Base-by-base conservation (phyloP, 2,329 filamentous ascomycete genomes). In the Penicillium janthinellum region DNA sequence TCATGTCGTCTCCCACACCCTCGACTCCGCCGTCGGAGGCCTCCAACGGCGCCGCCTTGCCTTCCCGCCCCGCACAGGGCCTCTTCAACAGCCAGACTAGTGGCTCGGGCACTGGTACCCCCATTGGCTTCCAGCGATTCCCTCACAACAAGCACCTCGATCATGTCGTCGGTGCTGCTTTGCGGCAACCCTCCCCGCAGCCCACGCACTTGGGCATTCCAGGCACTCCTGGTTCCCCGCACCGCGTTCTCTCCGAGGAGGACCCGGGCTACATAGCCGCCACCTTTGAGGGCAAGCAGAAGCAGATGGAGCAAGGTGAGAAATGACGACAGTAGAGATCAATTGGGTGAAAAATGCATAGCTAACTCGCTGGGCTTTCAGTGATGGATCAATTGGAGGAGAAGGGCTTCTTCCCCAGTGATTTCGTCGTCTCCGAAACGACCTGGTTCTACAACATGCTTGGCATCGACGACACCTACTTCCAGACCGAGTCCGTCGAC, bases 391-490 rank as follows among this genome's bases (percentile, higher is more conserved):
- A 89, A 72, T 87, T 97, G 68, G 84, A 87, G 71, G 85, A 88
- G 65, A 90, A 89, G 72, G 90, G 89, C 61, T 97, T 96, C 85
- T 91, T 99, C 62, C 95, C 95, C 1, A 84, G 86, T 58, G 83
- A 90, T 54, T 90, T 96, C 66, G 85, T 97, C 64, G 90, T 96
- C 64, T 84, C 88, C 28, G 93, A 99, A 79, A 91, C 93, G 54
- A 84, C 87, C 61, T 99, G 95, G 94, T 99, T 99, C 83, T 99
- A 99, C 82, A 91, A 95, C 75, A 90, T 96, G 77, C 87, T 99
- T 25, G 95, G 95, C 69, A 99, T 99, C 70, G 95, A 99, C 73
- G 95, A 97, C 83, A 94, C 96, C 79, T 98, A 97, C 83, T 98
- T 98, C 81, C 88, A 93, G 74, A 92, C 94, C 66, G 93, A 97